phyloP scores from a whole-genome alignment of 805 yeast species.

The Blastobotrys mokoenaii region DNA sequence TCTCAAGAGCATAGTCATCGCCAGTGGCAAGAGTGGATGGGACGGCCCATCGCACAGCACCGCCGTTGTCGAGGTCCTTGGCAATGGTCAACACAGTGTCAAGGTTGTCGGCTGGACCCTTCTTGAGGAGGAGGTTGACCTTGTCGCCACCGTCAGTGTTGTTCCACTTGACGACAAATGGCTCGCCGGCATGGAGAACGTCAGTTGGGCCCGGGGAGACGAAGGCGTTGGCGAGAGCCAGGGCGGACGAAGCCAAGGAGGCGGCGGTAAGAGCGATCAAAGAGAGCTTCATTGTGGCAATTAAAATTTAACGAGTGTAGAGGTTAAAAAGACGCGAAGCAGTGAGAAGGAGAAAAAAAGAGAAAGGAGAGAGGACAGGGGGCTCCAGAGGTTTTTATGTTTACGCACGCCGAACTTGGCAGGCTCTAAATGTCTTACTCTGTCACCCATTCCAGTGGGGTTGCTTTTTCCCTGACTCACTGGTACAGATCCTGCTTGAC shows the following conservation, averaged over 20 bases:
- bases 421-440: no score
- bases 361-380: not conserved
- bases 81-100: constrained; percentile 28
- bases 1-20: constrained; percentile 27
- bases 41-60: constrained; percentile 31
- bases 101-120: constrained; percentile 28
- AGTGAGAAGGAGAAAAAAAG: not conserved
- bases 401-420: no score
- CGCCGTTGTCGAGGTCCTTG: constrained; percentile 27
- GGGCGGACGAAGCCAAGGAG: constrained; percentile 7
- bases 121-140: constrained; percentile 25
- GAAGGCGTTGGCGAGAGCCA: constrained; percentile 24
- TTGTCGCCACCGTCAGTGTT: constrained; percentile 26
- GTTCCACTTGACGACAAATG: constrained; percentile 26
- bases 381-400: not conserved
- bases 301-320: constrained; percentile 2
- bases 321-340: not conserved
- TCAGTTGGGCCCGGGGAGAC: constrained; percentile 24
- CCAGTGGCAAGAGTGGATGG: constrained; percentile 27
- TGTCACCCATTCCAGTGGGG: no score
- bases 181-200: constrained; percentile 25
- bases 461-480: no score
- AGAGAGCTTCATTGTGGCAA: constrained; percentile 10
- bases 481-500: no score
- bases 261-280: constrained; percentile 6